A percentile compares a stretch with the other conserved stretches of the same genome.
phyloP scores from a whole-genome alignment of 2,329 filamentous ascomycete species.

The Pseudohalonectria lignicola region DNA sequence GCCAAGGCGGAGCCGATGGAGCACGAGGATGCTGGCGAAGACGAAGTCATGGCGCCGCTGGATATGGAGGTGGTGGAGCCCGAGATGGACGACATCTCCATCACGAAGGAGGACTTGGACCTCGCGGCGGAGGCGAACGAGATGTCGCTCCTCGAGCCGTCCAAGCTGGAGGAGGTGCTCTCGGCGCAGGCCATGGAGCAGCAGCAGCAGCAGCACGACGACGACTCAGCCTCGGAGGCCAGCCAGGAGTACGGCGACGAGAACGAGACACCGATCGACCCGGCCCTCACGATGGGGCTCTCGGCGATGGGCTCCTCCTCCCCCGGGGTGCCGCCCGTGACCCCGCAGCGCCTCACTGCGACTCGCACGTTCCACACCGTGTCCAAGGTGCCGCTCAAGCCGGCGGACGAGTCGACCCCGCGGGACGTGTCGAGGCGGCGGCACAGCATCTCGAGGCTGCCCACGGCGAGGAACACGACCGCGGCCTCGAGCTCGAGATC shows the following conservation, averaged over 20 bases:
- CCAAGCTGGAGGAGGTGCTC: constrained; percentile 22
- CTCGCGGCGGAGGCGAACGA: constrained; percentile 48
- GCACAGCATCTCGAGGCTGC: constrained; percentile 36
- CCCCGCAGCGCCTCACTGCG: constrained; percentile 39
- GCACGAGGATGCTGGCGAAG: not conserved
- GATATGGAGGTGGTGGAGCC: constrained; percentile 16
- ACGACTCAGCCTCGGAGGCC: constrained; percentile 44
- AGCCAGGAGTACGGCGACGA: constrained; percentile 60
- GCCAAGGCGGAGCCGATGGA: not conserved
- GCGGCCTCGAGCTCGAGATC: constrained; percentile 2
- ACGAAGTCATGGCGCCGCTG: constrained; percentile 3
- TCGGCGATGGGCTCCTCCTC: constrained; percentile 6
- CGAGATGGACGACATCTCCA: constrained; percentile 33
- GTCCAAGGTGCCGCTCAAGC: constrained; percentile 66
- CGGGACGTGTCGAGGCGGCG: constrained; percentile 30
- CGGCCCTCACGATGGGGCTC: constrained; percentile 23
- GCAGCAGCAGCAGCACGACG: constrained; percentile 20
- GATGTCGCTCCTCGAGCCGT: constrained; percentile 43
- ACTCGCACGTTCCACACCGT: constrained; percentile 58
- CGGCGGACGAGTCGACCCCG: constrained; percentile 47
- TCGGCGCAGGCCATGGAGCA: constrained; percentile 11
- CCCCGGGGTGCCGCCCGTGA: constrained; percentile 31
- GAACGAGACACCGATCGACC: constrained; percentile 47
- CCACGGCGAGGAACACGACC: constrained; percentile 26
- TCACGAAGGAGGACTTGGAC: constrained; percentile 45